Conservation (phyloP, 345 rosid genomes). For the Populus pruinosa region DNA sequence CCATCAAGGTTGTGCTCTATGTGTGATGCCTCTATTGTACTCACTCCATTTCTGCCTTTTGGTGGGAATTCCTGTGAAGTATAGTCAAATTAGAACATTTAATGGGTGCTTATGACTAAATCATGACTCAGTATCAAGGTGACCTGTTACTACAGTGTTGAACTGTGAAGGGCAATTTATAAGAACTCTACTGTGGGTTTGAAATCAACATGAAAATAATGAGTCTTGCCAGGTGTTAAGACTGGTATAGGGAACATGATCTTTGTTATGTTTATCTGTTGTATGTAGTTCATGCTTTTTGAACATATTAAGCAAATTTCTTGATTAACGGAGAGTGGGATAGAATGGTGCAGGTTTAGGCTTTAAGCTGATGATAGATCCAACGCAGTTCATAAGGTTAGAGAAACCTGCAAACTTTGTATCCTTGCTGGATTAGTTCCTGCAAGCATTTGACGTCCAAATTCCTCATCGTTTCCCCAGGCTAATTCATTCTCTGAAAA, state of each 20-base stretch:
- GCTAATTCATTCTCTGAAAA: constrained; percentile 46
- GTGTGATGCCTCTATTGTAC: constrained; percentile 34
- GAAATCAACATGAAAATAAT: not conserved
- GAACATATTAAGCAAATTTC: too few relatives aligned
- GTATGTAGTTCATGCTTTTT: too few relatives aligned
- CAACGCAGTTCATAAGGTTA: not conserved
- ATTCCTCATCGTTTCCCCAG: constrained; percentile 77
- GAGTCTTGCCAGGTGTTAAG: too few relatives aligned
- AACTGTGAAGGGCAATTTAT: not conserved
- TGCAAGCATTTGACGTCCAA: constrained; percentile 79
- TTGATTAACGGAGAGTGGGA: not conserved
- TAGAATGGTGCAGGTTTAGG: not conserved
- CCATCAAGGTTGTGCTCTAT: constrained; percentile 51
- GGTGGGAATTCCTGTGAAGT: constrained; percentile 52
- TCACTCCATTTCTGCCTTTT: constrained; percentile 30
- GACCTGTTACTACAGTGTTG: not conserved
- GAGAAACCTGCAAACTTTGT: constrained; percentile 43
- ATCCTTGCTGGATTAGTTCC: constrained; percentile 75
- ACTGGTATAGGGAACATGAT: too few relatives aligned
- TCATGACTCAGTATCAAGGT: not conserved
- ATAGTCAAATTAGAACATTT: not conserved
- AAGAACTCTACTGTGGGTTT: not conserved
- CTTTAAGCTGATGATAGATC: not conserved
- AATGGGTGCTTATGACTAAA: not conserved
- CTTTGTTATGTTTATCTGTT: too few relatives aligned